Conservation (phyloP, 2,329 filamentous ascomycete species). For the Hypomyces rosellus region DNA sequence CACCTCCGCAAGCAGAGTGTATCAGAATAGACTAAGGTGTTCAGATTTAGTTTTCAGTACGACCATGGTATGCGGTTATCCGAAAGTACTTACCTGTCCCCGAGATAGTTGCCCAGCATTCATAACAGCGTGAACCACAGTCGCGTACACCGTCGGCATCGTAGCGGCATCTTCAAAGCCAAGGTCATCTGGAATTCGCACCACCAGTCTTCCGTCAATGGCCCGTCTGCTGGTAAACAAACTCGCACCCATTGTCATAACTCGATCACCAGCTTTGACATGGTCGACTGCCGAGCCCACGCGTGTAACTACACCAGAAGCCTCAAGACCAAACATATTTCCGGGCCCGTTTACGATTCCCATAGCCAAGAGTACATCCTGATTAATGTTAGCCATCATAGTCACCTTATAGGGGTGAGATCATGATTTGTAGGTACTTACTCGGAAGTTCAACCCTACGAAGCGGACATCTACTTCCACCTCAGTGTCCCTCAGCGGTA, state of each 20-base stretch:
- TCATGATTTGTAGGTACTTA: too few relatives aligned
- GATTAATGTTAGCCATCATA: too few relatives aligned
- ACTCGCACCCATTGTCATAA: not conserved
- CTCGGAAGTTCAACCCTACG: slow-evolving; percentile 14
- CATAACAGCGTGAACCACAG: not conserved
- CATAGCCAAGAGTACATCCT: too few relatives aligned
- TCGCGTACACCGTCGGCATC: not conserved
- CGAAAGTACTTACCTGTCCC: not conserved
- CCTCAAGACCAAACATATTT: not conserved
- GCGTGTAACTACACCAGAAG: not conserved
- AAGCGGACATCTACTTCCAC: slow-evolving; percentile 28
- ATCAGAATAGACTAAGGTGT: slow-evolving; percentile 11
- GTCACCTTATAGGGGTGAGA: too few relatives aligned
- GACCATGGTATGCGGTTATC: too few relatives aligned
- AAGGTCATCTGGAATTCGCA: not conserved
- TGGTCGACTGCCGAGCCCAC: not conserved
- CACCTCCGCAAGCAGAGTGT: slow-evolving; percentile 7
- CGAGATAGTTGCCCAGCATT: not conserved
- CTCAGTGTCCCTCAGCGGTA: slow-evolving; percentile 13
- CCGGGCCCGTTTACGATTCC: too few relatives aligned
- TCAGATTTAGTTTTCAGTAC: slow-evolving; percentile 13
- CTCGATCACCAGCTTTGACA: not conserved
- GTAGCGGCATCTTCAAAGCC: not conserved
- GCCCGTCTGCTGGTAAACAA: not conserved
- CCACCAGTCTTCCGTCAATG: not conserved